Base-by-base conservation (phyloP, 2,329 filamentous ascomycete genomes). In the Penicillium crustosum region DNA sequence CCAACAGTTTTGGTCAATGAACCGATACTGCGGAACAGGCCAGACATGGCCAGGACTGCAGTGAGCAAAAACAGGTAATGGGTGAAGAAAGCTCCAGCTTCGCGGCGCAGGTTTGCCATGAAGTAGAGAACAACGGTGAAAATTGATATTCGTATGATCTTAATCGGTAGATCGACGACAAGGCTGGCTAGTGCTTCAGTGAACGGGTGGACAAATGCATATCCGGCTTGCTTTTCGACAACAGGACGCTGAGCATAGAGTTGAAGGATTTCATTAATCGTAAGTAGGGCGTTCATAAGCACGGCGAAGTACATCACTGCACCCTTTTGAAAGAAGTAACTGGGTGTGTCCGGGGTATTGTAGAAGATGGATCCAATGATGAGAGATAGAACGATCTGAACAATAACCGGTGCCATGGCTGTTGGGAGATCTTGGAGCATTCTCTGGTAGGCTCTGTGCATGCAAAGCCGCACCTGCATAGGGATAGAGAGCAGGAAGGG, bases 81-180 rank as follows among this genome's bases (percentile, higher is more conserved):
- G 78, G 92, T 89, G 81, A 96, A 96, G 81, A 94, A 96, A 1
- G 86, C 77, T 0, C 87, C 88, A 0, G 90, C 79, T 62, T 89
- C 86, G 51, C 90, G 82, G 50, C 88, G 84, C 27, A 97, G 79
- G 59, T 91, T 89, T 0, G 89, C 88, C 84, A 96, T 87, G 75
- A 96, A 96, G 77, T 96, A 96, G 3, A 96, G 75, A 4, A 86
- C 82, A 27, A 92, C 55, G 70, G 95, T 93, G 81, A 95, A 95
- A 4, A 84, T 75, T 59, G 93, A 82, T 2, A 84, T 77, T 65
- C 91, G 91, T 23, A 75, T 47, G n/a, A 95, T 76, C 72, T 93
- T 95, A 75, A 91, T 90, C 0, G 92, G 92, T 86, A 58, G 83
- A 49, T 69, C 68, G 29, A 63, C 66, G 3, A 70, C 25, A 0